phyloP scores from a whole-genome alignment of 352 stramenopile genomes.

The Phytophthora cryptogea region DNA sequence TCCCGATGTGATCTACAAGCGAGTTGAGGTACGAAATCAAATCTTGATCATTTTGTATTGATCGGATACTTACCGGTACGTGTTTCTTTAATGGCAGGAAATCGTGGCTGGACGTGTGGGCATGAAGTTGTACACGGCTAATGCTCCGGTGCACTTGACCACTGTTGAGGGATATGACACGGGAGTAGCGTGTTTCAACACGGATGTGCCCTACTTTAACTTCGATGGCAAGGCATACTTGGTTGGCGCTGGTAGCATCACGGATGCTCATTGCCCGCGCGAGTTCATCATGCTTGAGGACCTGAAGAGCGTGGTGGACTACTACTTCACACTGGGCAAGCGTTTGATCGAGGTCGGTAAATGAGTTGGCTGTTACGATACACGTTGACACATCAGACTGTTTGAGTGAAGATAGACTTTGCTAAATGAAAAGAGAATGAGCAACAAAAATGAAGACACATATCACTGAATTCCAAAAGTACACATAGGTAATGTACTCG shows the following conservation, averaged over 20 bases:
- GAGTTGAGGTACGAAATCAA: conserved; percentile 50
- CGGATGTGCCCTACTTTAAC: conserved; percentile 89
- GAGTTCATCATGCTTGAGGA: conserved; percentile 79
- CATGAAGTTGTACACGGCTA: conserved; percentile 86
- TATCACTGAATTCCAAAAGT: not conserved
- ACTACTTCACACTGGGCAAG: conserved; percentile 76
- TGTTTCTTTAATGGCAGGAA: conserved; percentile 31
- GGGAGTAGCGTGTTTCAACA: conserved; percentile 88
- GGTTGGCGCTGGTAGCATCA: conserved; percentile 76
- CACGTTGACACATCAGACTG: not conserved
- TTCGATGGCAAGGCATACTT: conserved; percentile 83
- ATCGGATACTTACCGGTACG: conserved; percentile 1
- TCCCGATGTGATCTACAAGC: conserved; percentile 69
- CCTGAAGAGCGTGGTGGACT: conserved; percentile 60
- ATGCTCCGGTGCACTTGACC: conserved; percentile 77
- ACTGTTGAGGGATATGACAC: conserved; percentile 87
- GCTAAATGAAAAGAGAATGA: not conserved
- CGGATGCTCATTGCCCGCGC: conserved; percentile 70
- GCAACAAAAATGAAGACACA: not conserved
- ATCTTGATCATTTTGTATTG: not conserved
- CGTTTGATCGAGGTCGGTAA: conserved; percentile 57
- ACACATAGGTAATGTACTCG: no score
- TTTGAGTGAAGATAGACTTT: conserved; percentile 4
- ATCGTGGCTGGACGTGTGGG: conserved; percentile 65
- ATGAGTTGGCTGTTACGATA: conserved; percentile 19